Evolutionary conservation across 352 stramenopile genomes (phyloP).

Genomic region (Pythium coloratum): DNA sequence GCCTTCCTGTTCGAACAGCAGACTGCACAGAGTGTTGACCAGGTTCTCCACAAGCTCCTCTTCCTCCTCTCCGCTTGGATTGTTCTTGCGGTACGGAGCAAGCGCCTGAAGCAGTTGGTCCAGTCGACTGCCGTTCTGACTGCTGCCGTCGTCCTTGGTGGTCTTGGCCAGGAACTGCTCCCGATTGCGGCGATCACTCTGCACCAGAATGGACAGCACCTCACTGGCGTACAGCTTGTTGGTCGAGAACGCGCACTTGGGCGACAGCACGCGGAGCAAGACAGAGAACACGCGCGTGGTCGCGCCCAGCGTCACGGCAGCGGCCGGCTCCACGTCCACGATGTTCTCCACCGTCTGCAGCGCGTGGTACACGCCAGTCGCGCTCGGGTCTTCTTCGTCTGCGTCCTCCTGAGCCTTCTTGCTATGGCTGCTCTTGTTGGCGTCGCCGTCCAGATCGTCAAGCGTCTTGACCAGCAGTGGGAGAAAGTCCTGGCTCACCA

Average conservation of each 20-base stretch:
- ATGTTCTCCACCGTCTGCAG: slow-evolving; percentile 61
- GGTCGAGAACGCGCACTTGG: slow-evolving; percentile 30
- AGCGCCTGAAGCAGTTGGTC: slow-evolving; percentile 84
- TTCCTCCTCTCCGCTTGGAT: slow-evolving; percentile 59
- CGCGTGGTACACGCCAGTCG: slow-evolving; percentile 50
- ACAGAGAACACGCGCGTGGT: slow-evolving; percentile 23
- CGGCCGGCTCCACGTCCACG: slow-evolving; percentile 38
- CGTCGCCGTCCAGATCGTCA: slow-evolving; percentile 33
- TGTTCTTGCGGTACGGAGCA: slow-evolving; percentile 68
- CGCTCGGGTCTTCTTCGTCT: slow-evolving; percentile 44
- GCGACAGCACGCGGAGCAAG: slow-evolving; percentile 22
- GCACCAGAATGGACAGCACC: slow-evolving; percentile 64
- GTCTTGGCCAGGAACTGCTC: slow-evolving; percentile 22
- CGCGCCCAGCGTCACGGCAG: slow-evolving; percentile 21
- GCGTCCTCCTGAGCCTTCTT: neutral
- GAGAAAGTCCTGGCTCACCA: slow-evolving; percentile 42
- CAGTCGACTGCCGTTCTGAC: slow-evolving; percentile 53
- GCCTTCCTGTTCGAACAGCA: slow-evolving; percentile 41
- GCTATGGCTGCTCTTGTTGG: neutral
- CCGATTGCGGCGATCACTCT: slow-evolving; percentile 41
- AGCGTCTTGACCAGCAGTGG: slow-evolving; percentile 36
- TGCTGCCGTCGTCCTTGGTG: neutral
- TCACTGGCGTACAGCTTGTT: slow-evolving; percentile 70
- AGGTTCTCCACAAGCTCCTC: slow-evolving; percentile 91
- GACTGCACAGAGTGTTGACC: slow-evolving; percentile 69